Conservation (phyloP, 2,329 filamentous ascomycete genomes). For the Celoporthe dispersa region DNA sequence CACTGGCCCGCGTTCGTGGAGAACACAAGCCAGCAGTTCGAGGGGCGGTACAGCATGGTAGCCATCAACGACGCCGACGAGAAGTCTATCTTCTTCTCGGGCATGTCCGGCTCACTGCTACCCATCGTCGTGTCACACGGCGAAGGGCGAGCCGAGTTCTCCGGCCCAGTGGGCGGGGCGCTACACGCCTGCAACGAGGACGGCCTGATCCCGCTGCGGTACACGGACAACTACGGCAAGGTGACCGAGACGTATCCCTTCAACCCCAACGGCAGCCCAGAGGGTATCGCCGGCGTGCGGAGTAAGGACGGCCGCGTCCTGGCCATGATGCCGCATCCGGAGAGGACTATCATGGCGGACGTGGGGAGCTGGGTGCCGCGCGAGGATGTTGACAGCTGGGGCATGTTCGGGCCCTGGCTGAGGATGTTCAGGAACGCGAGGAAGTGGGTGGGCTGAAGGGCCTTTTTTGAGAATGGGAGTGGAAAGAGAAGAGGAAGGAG, state of each 20-base stretch:
- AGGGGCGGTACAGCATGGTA: slow-evolving; percentile 83
- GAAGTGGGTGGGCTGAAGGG: slow-evolving; percentile 75
- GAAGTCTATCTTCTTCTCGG: slow-evolving; percentile 85
- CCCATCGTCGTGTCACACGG: slow-evolving; percentile 91
- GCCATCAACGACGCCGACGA: slow-evolving; percentile 66
- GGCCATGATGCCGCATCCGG: slow-evolving; percentile 92
- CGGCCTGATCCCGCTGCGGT: slow-evolving; percentile 77
- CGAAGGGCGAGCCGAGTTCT: slow-evolving; percentile 81
- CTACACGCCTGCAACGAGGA: slow-evolving; percentile 62
- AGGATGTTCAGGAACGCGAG: slow-evolving; percentile 86
- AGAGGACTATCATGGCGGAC: slow-evolving; percentile 83
- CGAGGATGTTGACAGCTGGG: slow-evolving; percentile 67
- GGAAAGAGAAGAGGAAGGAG: too few species aligned
- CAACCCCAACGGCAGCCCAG: slow-evolving; percentile 85
- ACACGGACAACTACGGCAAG: slow-evolving; percentile 79
- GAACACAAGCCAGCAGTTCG: slow-evolving; percentile 87
- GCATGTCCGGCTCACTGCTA: slow-evolving; percentile 80
- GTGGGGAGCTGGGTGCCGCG: slow-evolving; percentile 75
- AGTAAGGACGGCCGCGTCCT: slow-evolving; percentile 79
- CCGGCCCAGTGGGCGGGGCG: slow-evolving; percentile 48
- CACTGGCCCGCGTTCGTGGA: slow-evolving; percentile 86
- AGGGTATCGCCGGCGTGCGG: slow-evolving; percentile 79
- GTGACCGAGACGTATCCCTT: slow-evolving; percentile 83
- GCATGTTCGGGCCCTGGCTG: slow-evolving; percentile 83
- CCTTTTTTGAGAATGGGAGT: background rate